Evolutionary conservation across 2,329 filamentous ascomycete genomes (phyloP), one percentile per base, ranked within the genome.

Genomic region (Cryphonectria parasitica): DNA sequence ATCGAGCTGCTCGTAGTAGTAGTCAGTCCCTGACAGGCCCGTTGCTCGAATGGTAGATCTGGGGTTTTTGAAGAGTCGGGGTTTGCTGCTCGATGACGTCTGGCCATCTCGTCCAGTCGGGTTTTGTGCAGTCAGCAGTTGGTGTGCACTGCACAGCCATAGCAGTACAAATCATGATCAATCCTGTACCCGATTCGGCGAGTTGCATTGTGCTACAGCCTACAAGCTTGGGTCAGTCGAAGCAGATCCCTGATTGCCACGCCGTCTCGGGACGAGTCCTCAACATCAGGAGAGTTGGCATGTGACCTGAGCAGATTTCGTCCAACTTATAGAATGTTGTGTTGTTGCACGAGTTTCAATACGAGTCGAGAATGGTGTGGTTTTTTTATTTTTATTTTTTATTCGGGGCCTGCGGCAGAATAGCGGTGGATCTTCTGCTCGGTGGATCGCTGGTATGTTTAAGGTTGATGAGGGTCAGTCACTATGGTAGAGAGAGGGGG

Each of bases 121-220:
- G 28, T 31, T 58, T 7, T 34, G 54, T 58, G 54, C 25, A 58
- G 54, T 10, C 25, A 58, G 54, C 28, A 58, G 28, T 13, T 34
- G 28, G 54, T 58, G 28, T 58, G 54, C 54, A 58, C 25, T 58
- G 11, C 54, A 31, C 6, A 66, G 49, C 22, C 49, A 17, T 61
- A 34, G 19, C 58, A 25, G 39, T 13, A 31, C 43, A 64, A 39
- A 64, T 58, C 45, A 31, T 63, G 45, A 49, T 41, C 10, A 60
- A 43, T 34, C 64, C 49, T 56, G 41, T 65, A 41, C 64, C 70
- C 56, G 28, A 70, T 70, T 52, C 66, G 68, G 70, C 61, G 45
- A 64, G 68, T 62, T 72, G 70, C 70, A 70, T 70, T 62, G 70
- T 72, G 68, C 62, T 6, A 49, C 43, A n/a, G 17, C 6, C 3